Conservation (phyloP, 805 yeast genomes). For the Wickerhamiella kurtzmanii region DNA sequence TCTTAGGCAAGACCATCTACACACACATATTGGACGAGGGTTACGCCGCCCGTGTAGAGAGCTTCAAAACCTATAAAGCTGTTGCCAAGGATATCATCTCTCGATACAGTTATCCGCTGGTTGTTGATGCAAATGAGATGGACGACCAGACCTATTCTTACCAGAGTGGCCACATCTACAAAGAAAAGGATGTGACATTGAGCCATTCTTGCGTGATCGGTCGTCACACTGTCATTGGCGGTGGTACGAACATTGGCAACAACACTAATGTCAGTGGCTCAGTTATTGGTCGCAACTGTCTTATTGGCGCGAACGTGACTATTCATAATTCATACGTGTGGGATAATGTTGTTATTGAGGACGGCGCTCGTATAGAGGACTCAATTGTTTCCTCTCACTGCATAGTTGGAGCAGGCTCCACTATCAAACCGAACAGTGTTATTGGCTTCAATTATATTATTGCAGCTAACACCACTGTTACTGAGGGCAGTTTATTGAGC, state of each 20-base stretch:
- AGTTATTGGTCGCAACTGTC: conserved; percentile 75
- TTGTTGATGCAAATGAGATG: conserved; percentile 64
- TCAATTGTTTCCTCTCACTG: conserved; percentile 62
- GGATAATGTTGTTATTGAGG: conserved; percentile 67
- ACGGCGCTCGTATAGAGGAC: conserved; percentile 42
- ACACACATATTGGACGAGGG: conserved; percentile 68
- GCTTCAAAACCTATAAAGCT: conserved; percentile 86
- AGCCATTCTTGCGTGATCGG: conserved; percentile 83
- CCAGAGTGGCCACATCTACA: conserved; percentile 76
- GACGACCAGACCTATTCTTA: conserved; percentile 58
- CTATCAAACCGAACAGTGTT: conserved; percentile 56
- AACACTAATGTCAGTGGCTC: conserved; percentile 52
- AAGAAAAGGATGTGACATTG: conserved; percentile 73
- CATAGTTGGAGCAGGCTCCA: conserved; percentile 38
- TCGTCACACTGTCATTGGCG: conserved; percentile 70
- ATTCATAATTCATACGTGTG: conserved; percentile 72
- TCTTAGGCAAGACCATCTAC: conserved; percentile 79
- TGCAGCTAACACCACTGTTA: conserved; percentile 35
- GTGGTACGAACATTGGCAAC: conserved; percentile 62
- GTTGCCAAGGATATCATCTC: conserved; percentile 79
- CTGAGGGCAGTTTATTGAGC: conserved; percentile 2
- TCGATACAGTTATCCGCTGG: conserved; percentile 86
- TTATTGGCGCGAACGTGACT: conserved; percentile 62
- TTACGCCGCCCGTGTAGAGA: conserved; percentile 91
- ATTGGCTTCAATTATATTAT: conserved; percentile 64